Base-by-base conservation (phyloP, 1,284 basidiomycete genomes). In the Inonotus obliquus region DNA sequence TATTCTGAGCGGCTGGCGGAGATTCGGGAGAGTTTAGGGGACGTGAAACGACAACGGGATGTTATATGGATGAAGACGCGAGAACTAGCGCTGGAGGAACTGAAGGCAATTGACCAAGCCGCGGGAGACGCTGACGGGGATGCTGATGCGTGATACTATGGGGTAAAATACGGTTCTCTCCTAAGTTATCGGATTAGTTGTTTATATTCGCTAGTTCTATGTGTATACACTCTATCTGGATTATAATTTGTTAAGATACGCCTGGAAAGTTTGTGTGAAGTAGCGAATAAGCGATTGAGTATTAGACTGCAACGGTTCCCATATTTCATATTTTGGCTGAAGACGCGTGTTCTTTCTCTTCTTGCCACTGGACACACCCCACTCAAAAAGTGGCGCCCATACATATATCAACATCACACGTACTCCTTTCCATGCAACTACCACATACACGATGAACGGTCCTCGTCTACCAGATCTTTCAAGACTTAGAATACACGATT, bases 1-100 rank as follows among this genome's bases (percentile, higher is more conserved):
- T 92, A 92, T 69, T 83, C 86, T 3, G 91, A 92, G 68, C 81
- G 90, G 27, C 71, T 92, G 60, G 83, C 88, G 67, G 90, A 92
- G 70, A 89, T 92, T 59, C 74, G 91, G 56, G 89, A 92, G 67
- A 82, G 82, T 0, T 71, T 92, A 57, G 91, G 91, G 2, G 85
- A 87, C 66, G 79, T 86, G 48, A 76, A 84, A 57, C 81, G 80
- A 4, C 87, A 92, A 70, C 77, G 89, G 63, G 79, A 86, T 69
- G 77, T 79, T 5, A 78, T 92, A 21, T 92, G 91, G 91, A 81
- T 83, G 63, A 72, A 85, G 71, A 85, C 91, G 57, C 81, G 91
- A 60, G 81, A 85, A 71, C 80, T 82, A 62, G 88, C 89, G 6
- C 74, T 92, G 45, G 82, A 82, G 64, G 91, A 92, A 71, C 73